Evolutionary conservation across 768 basidiomycete genomes (phyloP), one percentile per base, ranked within the genome.

Genomic region (Epithele typhae): DNA sequence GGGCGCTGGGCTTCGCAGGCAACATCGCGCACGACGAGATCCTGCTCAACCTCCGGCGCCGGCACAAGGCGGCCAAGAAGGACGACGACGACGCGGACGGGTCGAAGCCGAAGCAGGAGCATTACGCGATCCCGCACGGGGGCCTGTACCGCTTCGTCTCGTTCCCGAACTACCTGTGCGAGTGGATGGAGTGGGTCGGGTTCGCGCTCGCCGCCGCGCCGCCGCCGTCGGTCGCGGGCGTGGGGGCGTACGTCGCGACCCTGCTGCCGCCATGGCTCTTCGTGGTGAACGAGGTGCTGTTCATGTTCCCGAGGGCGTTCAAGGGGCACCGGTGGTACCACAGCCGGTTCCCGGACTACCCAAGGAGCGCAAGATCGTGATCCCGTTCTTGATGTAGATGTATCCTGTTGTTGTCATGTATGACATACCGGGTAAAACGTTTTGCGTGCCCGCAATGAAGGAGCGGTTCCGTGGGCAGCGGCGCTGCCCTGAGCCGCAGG

Each of bases 111-210:
- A 53, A 49, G 37, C 48, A 61, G 18, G 77, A 81, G 40, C 72
- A 88, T 64, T 91, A 91, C 60, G 82, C 82, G 4, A 83, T 93
- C 49, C 92, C 95, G 0, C 76, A 84, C 41, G 90, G 87, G 0
- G 75, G 79, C 18, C 68, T 95, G 15, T 96, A 87, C 72, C 57
- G 63, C 35, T 83, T 78, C 59, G 71, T 97, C 57, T 91, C 92
- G 5, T 95, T 84, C 68, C 95, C 95, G 9, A 92, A 96, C 64
- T 98, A 97, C 68, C 68, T 92, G 17, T 92, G 85, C 66, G 95
- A 97, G 62, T 98, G 95, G 95, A 48, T 86, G 45, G 95, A 98
- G 66, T 98, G 94, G 93, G 54, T 80, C 9, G 92, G 88, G 7
- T 97, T 85, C 63, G 86, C 90, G 1, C 62, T 96, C 32, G 87